These are phyloP conservation scores for Phytophthora citricola DNA, from an alignment of 352 stramenopile genomes.

Conservation along the genomic window DNA sequence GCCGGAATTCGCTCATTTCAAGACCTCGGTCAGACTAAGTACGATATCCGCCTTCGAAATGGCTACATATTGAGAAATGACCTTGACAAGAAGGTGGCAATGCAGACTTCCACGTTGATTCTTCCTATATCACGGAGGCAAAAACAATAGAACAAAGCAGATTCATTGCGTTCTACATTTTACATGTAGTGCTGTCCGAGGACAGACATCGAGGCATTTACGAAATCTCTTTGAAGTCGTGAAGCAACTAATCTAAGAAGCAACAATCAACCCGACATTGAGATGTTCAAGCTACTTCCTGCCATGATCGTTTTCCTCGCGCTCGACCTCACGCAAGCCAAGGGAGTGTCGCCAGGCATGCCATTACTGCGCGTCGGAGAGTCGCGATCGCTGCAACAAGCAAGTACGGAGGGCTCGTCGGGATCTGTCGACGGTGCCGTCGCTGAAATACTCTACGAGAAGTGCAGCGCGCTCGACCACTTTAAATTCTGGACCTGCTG, in stretches of 20 bases:
- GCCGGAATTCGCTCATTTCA: constrained; percentile 65
- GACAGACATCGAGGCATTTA: neutral
- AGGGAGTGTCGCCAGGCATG: too few species aligned
- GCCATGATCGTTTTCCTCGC: neutral
- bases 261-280: too few species aligned
- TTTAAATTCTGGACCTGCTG: constrained; percentile 23
- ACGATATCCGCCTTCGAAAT: neutral
- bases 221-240: neutral
- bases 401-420: neutral
- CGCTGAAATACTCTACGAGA: constrained; percentile 5
- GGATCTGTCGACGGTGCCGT: neutral
- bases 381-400: neutral
- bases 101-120: too few species aligned
- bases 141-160: neutral
- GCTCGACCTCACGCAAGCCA: neutral
- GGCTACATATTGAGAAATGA: constrained; percentile 1
- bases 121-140: too few species aligned
- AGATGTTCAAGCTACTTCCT: constrained; percentile 18
- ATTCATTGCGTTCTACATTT: neutral
- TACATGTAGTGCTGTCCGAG: too few species aligned
- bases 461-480: constrained; percentile 19
- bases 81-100: too few species aligned
- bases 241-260: too few species aligned
- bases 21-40: constrained; percentile 2
- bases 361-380: too few species aligned